These are phyloP conservation scores for Pisolithus tinctorius DNA, from an alignment of 768 basidiomycete genomes.

Conservation along the genomic window DNA sequence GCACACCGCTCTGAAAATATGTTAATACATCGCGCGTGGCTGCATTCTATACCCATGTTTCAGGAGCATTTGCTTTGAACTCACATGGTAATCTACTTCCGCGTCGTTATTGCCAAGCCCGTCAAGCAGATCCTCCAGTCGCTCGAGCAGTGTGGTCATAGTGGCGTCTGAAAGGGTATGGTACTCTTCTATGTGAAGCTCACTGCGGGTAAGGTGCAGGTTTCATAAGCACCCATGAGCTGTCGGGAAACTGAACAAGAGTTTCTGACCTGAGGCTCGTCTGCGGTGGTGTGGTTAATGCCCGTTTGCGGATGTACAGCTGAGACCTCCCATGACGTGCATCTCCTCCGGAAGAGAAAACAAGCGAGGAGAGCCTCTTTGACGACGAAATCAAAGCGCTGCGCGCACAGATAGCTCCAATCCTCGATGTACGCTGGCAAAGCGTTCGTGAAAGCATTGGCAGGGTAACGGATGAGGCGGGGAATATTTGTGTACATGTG, in stretches of 20 bases:
- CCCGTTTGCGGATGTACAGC: conserved; percentile 8
- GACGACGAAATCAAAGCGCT: conserved; percentile 3
- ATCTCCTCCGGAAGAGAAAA: not conserved
- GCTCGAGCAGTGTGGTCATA: conserved; percentile 72
- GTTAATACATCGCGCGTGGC: conserved; percentile 4
- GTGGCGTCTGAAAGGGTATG: conserved; percentile 65
- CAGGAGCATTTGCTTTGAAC: conserved; percentile 18
- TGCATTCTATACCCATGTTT: not conserved
- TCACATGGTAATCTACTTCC: conserved; percentile 87
- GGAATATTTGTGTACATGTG: no score
- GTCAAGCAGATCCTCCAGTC: conserved; percentile 69
- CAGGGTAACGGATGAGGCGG: not conserved
- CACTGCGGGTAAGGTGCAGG: conserved; percentile 23
- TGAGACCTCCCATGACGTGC: no score
- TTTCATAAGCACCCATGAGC: not conserved
- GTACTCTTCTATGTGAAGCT: conserved; percentile 59
- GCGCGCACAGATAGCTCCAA: conserved; percentile 1
- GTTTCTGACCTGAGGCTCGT: conserved; percentile 44
- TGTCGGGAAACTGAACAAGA: not conserved
- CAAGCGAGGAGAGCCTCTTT: not conserved
- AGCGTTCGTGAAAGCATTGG: conserved; percentile 17
- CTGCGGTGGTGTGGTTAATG: conserved; percentile 48
- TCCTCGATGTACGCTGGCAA: conserved; percentile 9
- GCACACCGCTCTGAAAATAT: conserved; percentile 69
- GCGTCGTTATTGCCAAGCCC: conserved; percentile 44